phyloP scores from a whole-genome alignment of 2,329 filamentous ascomycete genomes.

The Penicillium sp. region DNA sequence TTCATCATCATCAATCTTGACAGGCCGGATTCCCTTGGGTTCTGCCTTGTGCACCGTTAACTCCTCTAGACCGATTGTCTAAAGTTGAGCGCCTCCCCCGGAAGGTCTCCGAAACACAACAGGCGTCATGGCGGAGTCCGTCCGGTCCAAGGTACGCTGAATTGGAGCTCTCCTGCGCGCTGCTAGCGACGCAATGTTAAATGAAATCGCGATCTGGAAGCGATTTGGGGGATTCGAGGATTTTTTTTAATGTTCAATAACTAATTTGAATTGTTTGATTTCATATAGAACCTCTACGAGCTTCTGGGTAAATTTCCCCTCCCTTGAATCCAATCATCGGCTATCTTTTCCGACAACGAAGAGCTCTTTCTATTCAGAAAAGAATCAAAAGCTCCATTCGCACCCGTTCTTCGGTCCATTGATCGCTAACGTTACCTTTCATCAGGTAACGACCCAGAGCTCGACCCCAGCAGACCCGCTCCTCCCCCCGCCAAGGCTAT shows the following conservation, averaged over 20 bases:
- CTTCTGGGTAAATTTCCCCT: slow-evolving; percentile 75
- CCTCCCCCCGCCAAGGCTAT: slow-evolving; percentile 82
- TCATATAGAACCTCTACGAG: slow-evolving; percentile 86
- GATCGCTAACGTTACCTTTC: slow-evolving; percentile 32
- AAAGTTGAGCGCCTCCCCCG: slow-evolving; percentile 49
- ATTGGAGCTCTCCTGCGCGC: slow-evolving; percentile 12
- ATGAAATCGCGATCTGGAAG: slow-evolving; percentile 7
- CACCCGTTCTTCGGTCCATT: slow-evolving; percentile 8
- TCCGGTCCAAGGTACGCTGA: slow-evolving; percentile 53
- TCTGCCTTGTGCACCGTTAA: slow-evolving; percentile 36
- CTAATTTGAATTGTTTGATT: slow-evolving; percentile 21
- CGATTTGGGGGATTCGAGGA: not conserved
- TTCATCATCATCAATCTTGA: slow-evolving; percentile 30
- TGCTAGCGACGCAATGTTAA: slow-evolving; percentile 2
- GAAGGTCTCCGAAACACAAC: slow-evolving; percentile 50
- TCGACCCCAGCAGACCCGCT: slow-evolving; percentile 71
- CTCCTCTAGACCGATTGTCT: slow-evolving; percentile 42
- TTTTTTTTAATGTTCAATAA: slow-evolving; percentile 15
- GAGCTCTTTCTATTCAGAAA: not conserved
- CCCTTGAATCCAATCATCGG: slow-evolving; percentile 19
- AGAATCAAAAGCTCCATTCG: slow-evolving; percentile 9
- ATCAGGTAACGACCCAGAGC: slow-evolving; percentile 67
- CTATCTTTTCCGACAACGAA: slow-evolving; percentile 16
- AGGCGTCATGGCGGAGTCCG: slow-evolving; percentile 52
- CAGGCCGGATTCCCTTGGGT: slow-evolving; percentile 33